Evolutionary conservation across 1,139 yeast genomes (phyloP), one percentile per base, ranked within the genome.

Genomic region (Ogataea hybrid): DNA sequence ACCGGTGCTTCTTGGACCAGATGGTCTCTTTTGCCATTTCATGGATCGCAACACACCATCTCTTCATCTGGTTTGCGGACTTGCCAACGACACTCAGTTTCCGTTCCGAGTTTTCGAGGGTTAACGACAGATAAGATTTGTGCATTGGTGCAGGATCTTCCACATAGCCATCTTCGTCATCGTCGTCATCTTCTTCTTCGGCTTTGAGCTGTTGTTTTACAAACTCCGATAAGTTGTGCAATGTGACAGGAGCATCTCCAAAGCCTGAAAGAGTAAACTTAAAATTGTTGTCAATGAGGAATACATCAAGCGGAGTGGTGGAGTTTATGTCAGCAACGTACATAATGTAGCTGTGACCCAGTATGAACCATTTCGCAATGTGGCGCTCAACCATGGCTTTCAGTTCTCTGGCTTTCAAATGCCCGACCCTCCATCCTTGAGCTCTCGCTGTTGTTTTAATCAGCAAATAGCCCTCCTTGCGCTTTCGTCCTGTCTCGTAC

Each of bases 341-440:
- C 66, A 86, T 78, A 35, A 94, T 71, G 56, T 88, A 94, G 2
- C 96, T 83, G 56, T 81, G 84, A 47, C 97, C 75, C 2, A 92
- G 78, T 49, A 92, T 68, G 52, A 88, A 79, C 99, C 99, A 94
- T 60, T 92, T 92, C 40, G 83, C 84, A 1, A 92, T 82, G 52
- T 95, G 90, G 62, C 98, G 80, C 52, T 81, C 82, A 42, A 88
- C 83, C 95, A 89, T 88, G 25, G 84, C 88, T 53, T 77, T 79
- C 53, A 88, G 69, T 57, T 88, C 97, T 50, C 80, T 79, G 8
- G 88, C 81, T 49, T 77, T 80, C 65, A 88, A 80, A 59, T 90
- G 97, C 5, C 95, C 87, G 11, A 90, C 96, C 57, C 96, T 73
- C 98, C 98, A 92, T 2, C 97, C 97, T 61, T 87, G 95, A 1